A percentile compares a stretch with the other conserved stretches of the same genome.
phyloP scores from a whole-genome alignment of 164 flowering plant genomes.

The Stephania yunnanensis region DNA sequence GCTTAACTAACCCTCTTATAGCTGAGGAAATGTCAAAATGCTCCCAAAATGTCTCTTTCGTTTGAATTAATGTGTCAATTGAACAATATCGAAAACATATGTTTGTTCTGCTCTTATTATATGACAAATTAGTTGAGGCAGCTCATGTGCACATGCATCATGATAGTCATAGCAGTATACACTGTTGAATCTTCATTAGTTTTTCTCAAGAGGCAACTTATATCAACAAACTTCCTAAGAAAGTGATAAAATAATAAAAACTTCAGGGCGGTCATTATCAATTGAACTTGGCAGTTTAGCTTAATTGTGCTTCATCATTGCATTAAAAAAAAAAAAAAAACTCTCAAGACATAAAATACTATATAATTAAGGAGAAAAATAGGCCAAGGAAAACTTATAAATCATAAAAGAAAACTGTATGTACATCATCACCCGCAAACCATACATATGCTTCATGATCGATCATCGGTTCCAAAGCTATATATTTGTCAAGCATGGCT shows the following conservation, averaged over 20 bases:
- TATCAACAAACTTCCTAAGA: no score
- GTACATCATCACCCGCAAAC: slow-evolving; percentile 9
- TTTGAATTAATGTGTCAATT: neutral
- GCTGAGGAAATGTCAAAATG: no score
- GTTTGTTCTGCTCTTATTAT: neutral
- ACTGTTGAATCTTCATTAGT: no score
- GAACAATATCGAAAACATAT: neutral
- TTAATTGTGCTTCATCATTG: neutral
- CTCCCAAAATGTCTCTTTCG: neutral
- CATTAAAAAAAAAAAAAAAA: neutral
- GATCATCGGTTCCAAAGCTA: neutral
- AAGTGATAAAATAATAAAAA: no score
- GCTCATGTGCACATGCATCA: neutral
- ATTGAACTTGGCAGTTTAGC: neutral
- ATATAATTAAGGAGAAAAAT: neutral
- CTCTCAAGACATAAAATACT: neutral
- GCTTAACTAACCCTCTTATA: neutral
- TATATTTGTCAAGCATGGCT: neutral
- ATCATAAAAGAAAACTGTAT: neutral
- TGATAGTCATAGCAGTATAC: neutral
- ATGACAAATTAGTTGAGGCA: neutral
- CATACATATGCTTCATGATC: neutral
- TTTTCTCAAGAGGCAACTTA: no score
- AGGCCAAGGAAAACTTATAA: neutral
- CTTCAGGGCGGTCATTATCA: neutral